Conservation (phyloP, 2,329 filamentous ascomycete species). For the Aspergillus hiratsukae region DNA sequence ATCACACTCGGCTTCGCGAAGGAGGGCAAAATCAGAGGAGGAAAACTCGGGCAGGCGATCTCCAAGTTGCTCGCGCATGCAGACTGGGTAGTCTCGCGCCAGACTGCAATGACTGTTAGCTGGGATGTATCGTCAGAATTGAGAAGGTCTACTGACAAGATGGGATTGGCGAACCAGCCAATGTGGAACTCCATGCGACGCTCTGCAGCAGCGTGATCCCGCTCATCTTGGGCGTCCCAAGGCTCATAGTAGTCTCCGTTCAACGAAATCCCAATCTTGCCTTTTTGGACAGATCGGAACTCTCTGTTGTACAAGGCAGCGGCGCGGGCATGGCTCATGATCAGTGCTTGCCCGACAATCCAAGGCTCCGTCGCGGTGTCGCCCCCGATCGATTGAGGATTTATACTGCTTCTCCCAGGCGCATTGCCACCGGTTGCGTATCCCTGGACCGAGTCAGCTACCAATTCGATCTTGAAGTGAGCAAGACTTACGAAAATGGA, state of each 20-base stretch:
- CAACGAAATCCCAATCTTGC: constrained; percentile 16
- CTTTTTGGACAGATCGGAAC: constrained; percentile 17
- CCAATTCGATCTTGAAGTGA: background rate
- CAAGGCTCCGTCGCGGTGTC: constrained; percentile 23
- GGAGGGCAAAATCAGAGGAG: constrained; percentile 3
- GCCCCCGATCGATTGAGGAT: constrained; percentile 9
- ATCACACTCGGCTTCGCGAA: constrained; percentile 16
- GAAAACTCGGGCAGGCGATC: background rate
- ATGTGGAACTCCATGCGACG: constrained; percentile 25
- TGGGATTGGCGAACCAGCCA: constrained; percentile 26
- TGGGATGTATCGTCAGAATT: constrained; percentile 15
- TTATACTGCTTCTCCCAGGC: constrained; percentile 19
- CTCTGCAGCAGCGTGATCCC: constrained; percentile 19
- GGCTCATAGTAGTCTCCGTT: constrained; percentile 26
- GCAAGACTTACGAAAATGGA: background rate
- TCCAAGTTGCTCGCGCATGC: background rate
- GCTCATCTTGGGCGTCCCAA: constrained; percentile 16
- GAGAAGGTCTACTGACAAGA: constrained; percentile 19
- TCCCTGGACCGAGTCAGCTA: constrained; percentile 2
- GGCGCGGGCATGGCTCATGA: constrained; percentile 22
- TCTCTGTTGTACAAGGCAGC: constrained; percentile 18
- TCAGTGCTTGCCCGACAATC: constrained; percentile 22
- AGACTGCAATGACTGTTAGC: background rate
- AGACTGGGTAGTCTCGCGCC: background rate
- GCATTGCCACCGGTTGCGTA: constrained; percentile 19